Evolutionary conservation across 768 basidiomycete species (phyloP), one percentile per base, ranked within the genome.

Genomic region (Leucocoprinus birnbaumii): DNA sequence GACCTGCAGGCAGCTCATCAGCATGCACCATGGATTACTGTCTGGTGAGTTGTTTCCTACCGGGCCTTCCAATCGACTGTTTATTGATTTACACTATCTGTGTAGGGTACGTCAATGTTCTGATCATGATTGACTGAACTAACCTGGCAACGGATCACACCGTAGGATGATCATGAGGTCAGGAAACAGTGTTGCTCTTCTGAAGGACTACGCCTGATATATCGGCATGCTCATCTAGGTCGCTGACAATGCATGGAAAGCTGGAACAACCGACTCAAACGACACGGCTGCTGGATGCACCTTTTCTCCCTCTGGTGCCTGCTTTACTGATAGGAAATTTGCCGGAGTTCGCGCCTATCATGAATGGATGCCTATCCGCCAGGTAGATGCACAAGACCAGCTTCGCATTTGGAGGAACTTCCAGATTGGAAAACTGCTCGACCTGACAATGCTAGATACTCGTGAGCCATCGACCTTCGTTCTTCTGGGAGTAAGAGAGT

Each of bases 361-460:
- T 60, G 82, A 83, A 58, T 84, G 82, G 82, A 75, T 84, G 70
- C 82, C 82, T 11, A 80, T 85, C 57, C 74, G 83, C 10, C 80
- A 83, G 58, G 79, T 84, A 16, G 74, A 75, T 38, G 72, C 74
- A 1, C 73, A 75, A 50, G 80, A 84, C 65, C 73, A 79, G 59
- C 74, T 85, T 16, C 72, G 82, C 25, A 84, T 84, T 51, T 85
- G 81, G 80, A 74, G 83, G 35, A 82, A 80, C 61, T 84, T 85
- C 69, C 78, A 83, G 68, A 76, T 85, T 37, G 83, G 83, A 44
- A 81, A 82, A 63, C 72, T 85, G 16, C 62, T 83, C 58, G 82
- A 83, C 61, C 63, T 84, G 60, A 78, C 80, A 11, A 81, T 85
- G 80, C 71, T 85, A 11, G 83, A 85, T 62, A 84, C 83, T 21